Evolutionary conservation across 805 yeast species (phyloP), one percentile per base, ranked within the genome.

Genomic region (Hanseniaspora lachancei): DNA sequence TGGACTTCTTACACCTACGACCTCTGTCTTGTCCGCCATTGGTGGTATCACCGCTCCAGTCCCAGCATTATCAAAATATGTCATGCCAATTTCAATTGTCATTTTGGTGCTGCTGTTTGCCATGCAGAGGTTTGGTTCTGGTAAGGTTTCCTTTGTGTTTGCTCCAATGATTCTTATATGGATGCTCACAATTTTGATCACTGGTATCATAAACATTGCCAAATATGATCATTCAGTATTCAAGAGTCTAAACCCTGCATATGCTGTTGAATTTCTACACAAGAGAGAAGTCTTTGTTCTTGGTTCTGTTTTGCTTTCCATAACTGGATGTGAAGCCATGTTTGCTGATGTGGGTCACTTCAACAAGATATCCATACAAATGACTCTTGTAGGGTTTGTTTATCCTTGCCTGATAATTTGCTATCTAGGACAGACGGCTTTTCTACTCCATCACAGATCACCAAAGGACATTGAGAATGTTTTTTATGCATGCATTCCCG

Each of bases 291-390:
- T 75, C 32, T 78, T 74, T 61, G 67, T 71, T 2, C 67, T 80
- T 35, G 73, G 77, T 12, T 74, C 77, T 4, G 76, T 77, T 3
- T 73, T 79, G 76, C 72, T 80, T 46, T 69, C 79, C 1, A 66
- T 80, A 27, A 79, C 85, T 0, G 84, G 84, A 35, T 70, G 77
- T 4, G 84, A 80, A 59, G 82, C 84, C 7, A 75, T 80, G 80
- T 80, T 80, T 67, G 81, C 83, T 1, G 84, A 80, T 64, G 70
- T 79, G 51, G 79, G 82, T 4, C 81, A 77, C 61, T 77, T 79
- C 61, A 78, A 81, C 2, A 69, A 70, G 27, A 59, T 68, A 5
- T 76, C 83, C 0, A 70, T 78, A 47, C 80, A 77, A 59, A 53
- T 79, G 12, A 72, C 82, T 9, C 64, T 78, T 46, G 57, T 72